A percentile compares a stretch with the other conserved stretches of the same genome.
Conservation (phyloP, 2,329 filamentous ascomycete genomes). For the Sphaerulina vaccinii region DNA sequence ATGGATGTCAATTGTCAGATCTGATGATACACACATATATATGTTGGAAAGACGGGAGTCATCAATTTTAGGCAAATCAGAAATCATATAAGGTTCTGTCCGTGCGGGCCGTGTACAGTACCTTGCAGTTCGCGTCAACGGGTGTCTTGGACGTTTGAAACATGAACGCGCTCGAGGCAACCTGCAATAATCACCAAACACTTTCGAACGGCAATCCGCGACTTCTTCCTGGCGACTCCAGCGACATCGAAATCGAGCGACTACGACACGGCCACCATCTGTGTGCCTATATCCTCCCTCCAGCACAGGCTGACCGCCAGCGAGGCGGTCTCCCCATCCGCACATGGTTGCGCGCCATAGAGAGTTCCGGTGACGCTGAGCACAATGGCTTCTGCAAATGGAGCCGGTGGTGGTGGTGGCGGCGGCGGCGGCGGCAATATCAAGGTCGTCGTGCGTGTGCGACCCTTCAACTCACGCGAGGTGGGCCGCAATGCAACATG, state of each 20-base stretch:
- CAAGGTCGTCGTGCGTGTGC: conserved; percentile 96
- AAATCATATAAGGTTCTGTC: neutral
- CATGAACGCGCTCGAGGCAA: neutral
- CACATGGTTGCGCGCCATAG: conserved; percentile 8
- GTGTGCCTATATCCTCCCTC: neutral
- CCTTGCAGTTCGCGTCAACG: too few species aligned
- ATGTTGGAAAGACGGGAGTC: neutral
- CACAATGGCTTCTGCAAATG: conserved; percentile 28
- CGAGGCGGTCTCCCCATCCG: neutral
- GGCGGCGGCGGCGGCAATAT: conserved; percentile 84
- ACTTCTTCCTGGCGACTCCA: neutral
- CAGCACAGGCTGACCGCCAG: neutral
- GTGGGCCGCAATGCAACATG: conserved; percentile 93
- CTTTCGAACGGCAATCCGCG: neutral
- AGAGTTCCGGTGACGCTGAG: conserved; percentile 8
- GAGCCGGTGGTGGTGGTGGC: conserved; percentile 49
- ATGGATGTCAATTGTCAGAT: conserved; percentile 10
- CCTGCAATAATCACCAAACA: neutral
- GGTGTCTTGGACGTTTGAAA: neutral
- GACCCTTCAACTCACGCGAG: conserved; percentile 83
- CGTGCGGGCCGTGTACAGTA: too few species aligned
- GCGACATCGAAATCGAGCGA: neutral
- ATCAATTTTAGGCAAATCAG: neutral
- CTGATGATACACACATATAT: too few species aligned
- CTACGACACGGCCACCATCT: neutral